These are phyloP conservation scores for Maudiozyma humilis DNA, from an alignment of 1,139 yeast species.

Conservation along the genomic window DNA sequence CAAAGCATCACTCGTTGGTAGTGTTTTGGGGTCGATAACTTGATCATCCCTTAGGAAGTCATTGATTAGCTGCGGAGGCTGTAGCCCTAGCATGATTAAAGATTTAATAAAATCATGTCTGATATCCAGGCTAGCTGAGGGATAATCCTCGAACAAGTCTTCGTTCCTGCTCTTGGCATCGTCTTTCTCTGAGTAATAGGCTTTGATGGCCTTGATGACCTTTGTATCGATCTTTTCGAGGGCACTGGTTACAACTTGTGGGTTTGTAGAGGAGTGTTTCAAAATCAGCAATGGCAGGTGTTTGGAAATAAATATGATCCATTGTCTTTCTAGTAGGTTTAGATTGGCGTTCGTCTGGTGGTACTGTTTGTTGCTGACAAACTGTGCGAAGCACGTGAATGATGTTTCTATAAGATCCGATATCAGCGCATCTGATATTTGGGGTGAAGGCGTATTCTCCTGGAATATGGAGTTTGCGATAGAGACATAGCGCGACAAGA, in stretches of 20 bases:
- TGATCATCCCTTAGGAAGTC: slow-evolving; percentile 42
- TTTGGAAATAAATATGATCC: slow-evolving; percentile 29
- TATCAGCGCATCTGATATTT: slow-evolving; percentile 16
- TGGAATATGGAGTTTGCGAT: slow-evolving; percentile 21
- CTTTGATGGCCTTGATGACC: slow-evolving; percentile 28
- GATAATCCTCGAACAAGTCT: slow-evolving; percentile 38
- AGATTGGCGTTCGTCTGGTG: slow-evolving; percentile 28
- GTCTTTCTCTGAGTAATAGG: slow-evolving; percentile 29
- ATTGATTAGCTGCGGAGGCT: slow-evolving; percentile 38
- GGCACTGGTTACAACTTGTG: slow-evolving; percentile 21
- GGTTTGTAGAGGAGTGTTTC: slow-evolving; percentile 21
- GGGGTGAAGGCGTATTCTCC: slow-evolving; percentile 11
- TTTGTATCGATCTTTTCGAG: slow-evolving; percentile 29
- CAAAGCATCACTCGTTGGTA: slow-evolving; percentile 27
- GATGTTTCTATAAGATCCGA: slow-evolving; percentile 30
- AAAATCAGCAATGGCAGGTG: slow-evolving; percentile 26
- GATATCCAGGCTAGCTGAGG: slow-evolving; percentile 42
- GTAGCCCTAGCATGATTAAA: slow-evolving; percentile 39
- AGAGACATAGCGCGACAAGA: slow-evolving; percentile 24
- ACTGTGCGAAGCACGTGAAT: slow-evolving; percentile 32
- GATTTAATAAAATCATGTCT: slow-evolving; percentile 51
- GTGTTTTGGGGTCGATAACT: slow-evolving; percentile 29
- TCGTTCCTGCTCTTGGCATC: slow-evolving; percentile 25
- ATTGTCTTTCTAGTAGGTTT: slow-evolving; percentile 28
- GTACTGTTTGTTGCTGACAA: slow-evolving; percentile 30